Evolutionary conservation across 148 eudicot species (phyloP).

Genomic region (Vaccinium vitisidaea): DNA sequence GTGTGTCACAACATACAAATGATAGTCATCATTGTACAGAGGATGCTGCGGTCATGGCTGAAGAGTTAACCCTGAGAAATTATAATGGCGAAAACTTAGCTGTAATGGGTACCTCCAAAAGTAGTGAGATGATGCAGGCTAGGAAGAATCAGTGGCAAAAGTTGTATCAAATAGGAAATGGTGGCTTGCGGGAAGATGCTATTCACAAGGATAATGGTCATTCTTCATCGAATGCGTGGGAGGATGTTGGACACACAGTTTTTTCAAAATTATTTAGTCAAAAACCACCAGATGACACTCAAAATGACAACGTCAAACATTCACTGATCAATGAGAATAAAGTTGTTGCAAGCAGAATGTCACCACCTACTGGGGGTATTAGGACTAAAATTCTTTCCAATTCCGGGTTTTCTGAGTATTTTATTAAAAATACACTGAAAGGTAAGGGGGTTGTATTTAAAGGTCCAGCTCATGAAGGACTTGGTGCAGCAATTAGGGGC

Average conservation of each 20-base stretch:
- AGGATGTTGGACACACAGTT: slow-evolving; percentile 30
- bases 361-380: slow-evolving; percentile 48
- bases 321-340: slow-evolving; percentile 26
- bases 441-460: slow-evolving; percentile 69
- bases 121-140: slow-evolving; percentile 36
- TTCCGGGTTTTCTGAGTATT: slow-evolving; percentile 70
- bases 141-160: slow-evolving; percentile 41
- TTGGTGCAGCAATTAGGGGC: slow-evolving; percentile 24
- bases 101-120: slow-evolving; percentile 40
- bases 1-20: slow-evolving; percentile 39
- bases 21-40: slow-evolving; percentile 35
- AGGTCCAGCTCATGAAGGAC: slow-evolving; percentile 40
- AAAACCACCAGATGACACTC: slow-evolving; percentile 26
- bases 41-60: slow-evolving; percentile 54
- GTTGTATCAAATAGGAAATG: slow-evolving; percentile 44
- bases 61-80: slow-evolving; percentile 60
- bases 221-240: slow-evolving; percentile 28
- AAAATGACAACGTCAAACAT: slow-evolving; percentile 22
- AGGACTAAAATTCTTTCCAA: slow-evolving; percentile 77
- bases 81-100: slow-evolving; percentile 29
- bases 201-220: slow-evolving; percentile 30
- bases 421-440: slow-evolving; percentile 64
- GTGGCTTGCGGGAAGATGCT: slow-evolving; percentile 25
- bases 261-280: slow-evolving; percentile 34
- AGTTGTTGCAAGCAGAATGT: slow-evolving; percentile 23